Conservation (phyloP, 78 protist genomes). For the Acrasis kona region DNA sequence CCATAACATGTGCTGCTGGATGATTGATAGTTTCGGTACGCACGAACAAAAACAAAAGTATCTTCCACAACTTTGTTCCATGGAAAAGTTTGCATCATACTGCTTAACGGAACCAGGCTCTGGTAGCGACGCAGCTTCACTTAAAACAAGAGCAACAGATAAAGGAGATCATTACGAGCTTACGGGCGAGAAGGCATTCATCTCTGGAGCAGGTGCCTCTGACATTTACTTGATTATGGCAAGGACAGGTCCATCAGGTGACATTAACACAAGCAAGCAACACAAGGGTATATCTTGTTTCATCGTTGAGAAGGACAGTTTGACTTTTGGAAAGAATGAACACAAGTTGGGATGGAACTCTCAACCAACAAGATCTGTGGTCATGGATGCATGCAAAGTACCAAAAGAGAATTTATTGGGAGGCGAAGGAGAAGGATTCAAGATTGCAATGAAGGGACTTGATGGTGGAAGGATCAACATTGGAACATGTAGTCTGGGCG, state of each 20-base stretch:
- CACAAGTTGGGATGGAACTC: constrained; percentile 69
- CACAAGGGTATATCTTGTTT: constrained; percentile 74
- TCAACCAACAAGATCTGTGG: constrained; percentile 67
- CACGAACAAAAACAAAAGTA: constrained; percentile 45
- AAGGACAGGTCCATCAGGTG: constrained; percentile 63
- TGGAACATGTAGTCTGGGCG: constrained; percentile 76
- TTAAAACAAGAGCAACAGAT: constrained; percentile 51
- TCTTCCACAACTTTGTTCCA: constrained; percentile 36
- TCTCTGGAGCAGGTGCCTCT: constrained; percentile 78
- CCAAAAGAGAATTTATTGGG: constrained; percentile 70
- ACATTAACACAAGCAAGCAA: no score
- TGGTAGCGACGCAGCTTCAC: constrained; percentile 80
- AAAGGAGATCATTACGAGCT: constrained; percentile 51
- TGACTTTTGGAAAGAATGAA: constrained; percentile 70
- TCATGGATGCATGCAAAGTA: constrained; percentile 62
- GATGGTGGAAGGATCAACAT: constrained; percentile 85
- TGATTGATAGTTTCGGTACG: constrained; percentile 68
- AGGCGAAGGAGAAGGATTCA: constrained; percentile 83
- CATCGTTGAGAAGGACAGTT: constrained; percentile 67
- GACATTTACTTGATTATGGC: constrained; percentile 79
- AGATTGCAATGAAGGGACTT: constrained; percentile 86
- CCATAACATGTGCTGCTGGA: constrained; percentile 79
- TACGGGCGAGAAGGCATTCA: constrained; percentile 84
- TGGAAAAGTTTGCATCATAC: constrained; percentile 49
- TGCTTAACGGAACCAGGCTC: constrained; percentile 85